These are phyloP conservation scores for Rosa rugosa DNA, from an alignment of 306 rosid species.

Conservation along the genomic window DNA sequence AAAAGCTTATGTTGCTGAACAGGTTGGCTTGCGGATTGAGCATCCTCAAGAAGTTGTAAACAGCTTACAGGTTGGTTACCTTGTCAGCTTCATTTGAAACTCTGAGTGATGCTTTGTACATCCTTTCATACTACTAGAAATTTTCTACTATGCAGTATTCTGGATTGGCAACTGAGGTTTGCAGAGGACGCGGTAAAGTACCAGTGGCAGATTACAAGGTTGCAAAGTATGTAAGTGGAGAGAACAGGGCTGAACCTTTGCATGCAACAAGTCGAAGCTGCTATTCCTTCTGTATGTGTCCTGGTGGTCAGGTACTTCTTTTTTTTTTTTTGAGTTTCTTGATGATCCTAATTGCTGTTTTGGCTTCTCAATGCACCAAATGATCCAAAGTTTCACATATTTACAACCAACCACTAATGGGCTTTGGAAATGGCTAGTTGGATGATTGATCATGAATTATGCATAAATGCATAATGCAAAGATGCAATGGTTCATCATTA, in stretches of 20 bases:
- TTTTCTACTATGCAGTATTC: slow-evolving; percentile 54
- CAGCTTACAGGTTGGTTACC: slow-evolving; percentile 70
- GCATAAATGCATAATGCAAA: not conserved
- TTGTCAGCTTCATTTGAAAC: not conserved
- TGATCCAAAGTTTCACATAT: not conserved
- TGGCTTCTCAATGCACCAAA: not conserved
- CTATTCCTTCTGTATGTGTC: slow-evolving; percentile 99
- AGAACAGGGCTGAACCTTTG: slow-evolving; percentile 33
- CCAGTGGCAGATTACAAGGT: slow-evolving; percentile 98
- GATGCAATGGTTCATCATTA: slow-evolving; percentile 15
- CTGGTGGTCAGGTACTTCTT: slow-evolving; percentile 90
- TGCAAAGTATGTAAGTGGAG: slow-evolving; percentile 54
- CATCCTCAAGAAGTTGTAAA: slow-evolving; percentile 93
- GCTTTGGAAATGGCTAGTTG: slow-evolving; percentile 3
- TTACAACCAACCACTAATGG: not conserved
- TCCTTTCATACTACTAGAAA: not conserved
- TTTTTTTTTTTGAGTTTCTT: slow-evolving; percentile 22
- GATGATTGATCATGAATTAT: not conserved
- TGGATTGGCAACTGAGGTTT: slow-evolving; percentile 80
- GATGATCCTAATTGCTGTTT: slow-evolving; percentile 4
- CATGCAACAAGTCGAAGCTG: slow-evolving; percentile 59
- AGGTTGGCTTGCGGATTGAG: slow-evolving; percentile 96
- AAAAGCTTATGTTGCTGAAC: slow-evolving; percentile 33
- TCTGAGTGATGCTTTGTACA: not conserved
- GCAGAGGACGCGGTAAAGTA: slow-evolving; percentile 81